Base-by-base conservation (phyloP, 1,139 yeast genomes). In the Lodderomyces elongisporus region DNA sequence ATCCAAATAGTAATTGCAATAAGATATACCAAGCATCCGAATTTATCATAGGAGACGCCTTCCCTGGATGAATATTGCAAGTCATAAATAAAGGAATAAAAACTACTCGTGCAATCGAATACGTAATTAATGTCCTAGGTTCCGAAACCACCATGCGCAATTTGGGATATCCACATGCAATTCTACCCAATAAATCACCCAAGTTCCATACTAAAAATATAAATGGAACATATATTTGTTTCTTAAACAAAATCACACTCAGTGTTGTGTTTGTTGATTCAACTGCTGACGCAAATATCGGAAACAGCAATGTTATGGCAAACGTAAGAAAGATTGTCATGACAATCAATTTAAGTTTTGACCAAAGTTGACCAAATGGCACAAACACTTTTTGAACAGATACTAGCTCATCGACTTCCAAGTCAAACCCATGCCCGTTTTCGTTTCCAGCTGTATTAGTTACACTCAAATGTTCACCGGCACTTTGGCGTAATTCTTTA, bases 151-250 rank as follows among this genome's bases (percentile, higher is more conserved):
- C 43, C 39, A 67, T 52, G 7, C 45, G 37, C 8, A 60, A 51
- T n/a, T 65, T 63, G 21, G 77, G 64, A 13, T 52, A 43, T 2
- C 85, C 78, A 66, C 95, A 79, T 3, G 77, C 43, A 6, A 87
- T 54, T 26, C 98, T 66, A 1, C 96, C 97, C 3, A 66, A 49
- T 16, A 91, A 65, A 52, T 91, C 98, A 9, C 98, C 98, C 14
- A 77, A 41, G 54, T 91, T 91, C 98, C 98, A 91, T 6, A 49
- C 54, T 23, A 91, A 63, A 51, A 82, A 87, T 1, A 85, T 79
- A 35, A 87, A 58, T 1, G 97, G 96, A 14, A 85, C 73, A 51
- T 67, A 91, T 5, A 79, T 62, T 35, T 62, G 63, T 37, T 68
- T 69, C 35, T 64, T 59, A 56, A 74, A 49, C 45, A 70, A 51